These are phyloP conservation scores for Aaosphaeria arxii DNA, from an alignment of 2,329 filamentous ascomycete genomes.

Conservation along the genomic window DNA sequence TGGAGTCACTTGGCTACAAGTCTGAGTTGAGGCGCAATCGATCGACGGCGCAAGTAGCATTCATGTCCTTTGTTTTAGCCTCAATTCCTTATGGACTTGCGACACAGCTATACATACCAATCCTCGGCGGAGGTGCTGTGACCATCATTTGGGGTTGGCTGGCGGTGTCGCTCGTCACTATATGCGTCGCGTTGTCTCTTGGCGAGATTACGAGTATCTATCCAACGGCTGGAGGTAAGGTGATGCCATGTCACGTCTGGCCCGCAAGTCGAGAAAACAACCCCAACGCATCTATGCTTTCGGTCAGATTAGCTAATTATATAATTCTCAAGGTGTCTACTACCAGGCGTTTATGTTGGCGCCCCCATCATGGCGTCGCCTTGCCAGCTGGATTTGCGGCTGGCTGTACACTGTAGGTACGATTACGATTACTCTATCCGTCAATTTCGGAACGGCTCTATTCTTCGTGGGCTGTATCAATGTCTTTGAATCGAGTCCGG, in stretches of 20 bases:
- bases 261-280: too few species aligned
- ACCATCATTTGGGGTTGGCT: conserved; percentile 74
- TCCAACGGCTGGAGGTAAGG: conserved; percentile 64
- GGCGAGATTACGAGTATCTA: conserved; percentile 75
- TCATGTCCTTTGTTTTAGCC: conserved; percentile 74
- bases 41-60: conserved; percentile 67
- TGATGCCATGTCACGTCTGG: too few species aligned
- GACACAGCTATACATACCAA: conserved; percentile 66
- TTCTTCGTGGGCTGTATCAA: conserved; percentile 56
- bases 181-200: conserved; percentile 66
- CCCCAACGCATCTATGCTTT: too few species aligned
- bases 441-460: conserved; percentile 68
- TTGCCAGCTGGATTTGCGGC: conserved; percentile 69
- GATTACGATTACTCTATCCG: conserved; percentile 76
- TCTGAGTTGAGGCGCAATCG: conserved; percentile 63
- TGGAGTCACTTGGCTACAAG: conserved; percentile 65
- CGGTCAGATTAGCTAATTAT: too few species aligned
- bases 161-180: conserved; percentile 63
- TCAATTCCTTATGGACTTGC: conserved; percentile 72
- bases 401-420: conserved; percentile 78
- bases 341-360: conserved; percentile 77
- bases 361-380: conserved; percentile 56
- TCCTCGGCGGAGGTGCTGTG: conserved; percentile 64
- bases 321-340: conserved; percentile 51
- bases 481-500: conserved; percentile 49